Conservation (phyloP, 202 grass and related monocot species). For the Schoenoplectus tabernaemontani region DNA sequence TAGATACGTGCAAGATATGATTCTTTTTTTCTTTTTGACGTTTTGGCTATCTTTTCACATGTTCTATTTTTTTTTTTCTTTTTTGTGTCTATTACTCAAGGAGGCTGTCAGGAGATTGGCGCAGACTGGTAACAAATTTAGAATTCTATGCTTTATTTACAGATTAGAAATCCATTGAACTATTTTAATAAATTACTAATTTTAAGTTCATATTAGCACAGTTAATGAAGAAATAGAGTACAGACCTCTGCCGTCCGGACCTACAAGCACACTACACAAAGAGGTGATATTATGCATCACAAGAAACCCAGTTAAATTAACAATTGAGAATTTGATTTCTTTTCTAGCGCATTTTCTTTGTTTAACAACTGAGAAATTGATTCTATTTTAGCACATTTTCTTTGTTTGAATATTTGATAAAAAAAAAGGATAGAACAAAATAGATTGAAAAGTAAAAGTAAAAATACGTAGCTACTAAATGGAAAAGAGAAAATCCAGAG, state of each 20-base stretch:
- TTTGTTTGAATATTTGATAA: conserved; percentile 21
- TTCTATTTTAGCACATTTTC: too few relatives aligned
- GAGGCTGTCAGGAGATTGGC: conserved; percentile 48
- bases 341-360: conserved; percentile 1
- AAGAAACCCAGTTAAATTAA: conserved; percentile 26
- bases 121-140: conserved; percentile 40
- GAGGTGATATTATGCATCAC: conserved; percentile 33
- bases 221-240: conserved; percentile 49
- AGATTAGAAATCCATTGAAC: conserved; percentile 2
- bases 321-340: background rate
- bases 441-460: background rate
- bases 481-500: background rate
- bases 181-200: background rate
- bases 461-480: background rate
- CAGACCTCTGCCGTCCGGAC: conserved; percentile 46
- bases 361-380: too few relatives aligned
- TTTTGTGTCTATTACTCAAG: conserved; percentile 34
- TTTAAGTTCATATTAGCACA: background rate
- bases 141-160: conserved; percentile 16
- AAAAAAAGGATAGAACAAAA: background rate
- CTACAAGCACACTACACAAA: conserved; percentile 28
- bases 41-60: conserved; percentile 17
- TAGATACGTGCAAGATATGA: conserved; percentile 1
- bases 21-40: conserved; percentile 2
- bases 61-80: background rate